Percentiles rank a stretch among this genome's conserved stretches.
Evolutionary conservation across 140 eudicot genomes (phyloP).

Genomic region (Flaveria floridana): DNA sequence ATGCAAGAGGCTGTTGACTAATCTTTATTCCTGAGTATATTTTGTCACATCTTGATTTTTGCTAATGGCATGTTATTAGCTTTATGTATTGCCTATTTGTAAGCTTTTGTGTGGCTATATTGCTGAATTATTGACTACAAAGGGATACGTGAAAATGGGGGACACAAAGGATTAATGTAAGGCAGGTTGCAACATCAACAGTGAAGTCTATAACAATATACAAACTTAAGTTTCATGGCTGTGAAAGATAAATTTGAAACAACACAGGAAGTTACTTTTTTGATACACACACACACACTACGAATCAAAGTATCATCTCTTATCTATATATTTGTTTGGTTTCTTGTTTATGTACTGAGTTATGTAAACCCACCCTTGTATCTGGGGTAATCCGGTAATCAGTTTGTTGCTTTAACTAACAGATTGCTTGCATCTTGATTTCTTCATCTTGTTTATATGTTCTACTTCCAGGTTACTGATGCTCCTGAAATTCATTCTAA

Average conservation of each 20-base stretch:
- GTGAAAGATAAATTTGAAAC: neutral
- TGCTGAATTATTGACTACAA: neutral
- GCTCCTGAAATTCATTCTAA: slow-evolving; percentile 99
- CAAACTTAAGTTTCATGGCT: neutral
- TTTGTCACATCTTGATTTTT: neutral
- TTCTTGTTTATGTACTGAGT: neutral
- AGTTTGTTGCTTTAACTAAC: neutral
- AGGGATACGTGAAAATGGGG: slow-evolving; percentile 5
- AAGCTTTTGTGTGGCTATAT: slow-evolving; percentile 4
- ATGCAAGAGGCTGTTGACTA: neutral
- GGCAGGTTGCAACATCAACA: neutral
- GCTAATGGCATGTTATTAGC: slow-evolving; percentile 1
- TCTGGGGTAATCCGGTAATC: neutral
- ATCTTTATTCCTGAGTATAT: neutral
- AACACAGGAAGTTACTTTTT: neutral
- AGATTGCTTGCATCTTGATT: slow-evolving; percentile 7
- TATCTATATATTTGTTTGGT: neutral
- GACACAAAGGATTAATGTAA: neutral
- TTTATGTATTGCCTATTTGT: neutral
- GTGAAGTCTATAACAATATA: neutral
- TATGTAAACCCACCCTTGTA: neutral
- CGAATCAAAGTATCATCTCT: neutral
- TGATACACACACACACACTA: neutral
- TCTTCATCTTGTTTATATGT: neutral
- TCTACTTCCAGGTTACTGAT: slow-evolving; percentile 68